A percentile compares a stretch with the other conserved stretches of the same genome.
phyloP scores from a whole-genome alignment of 1,284 basidiomycete genomes.

The Xanthoconium separans region DNA sequence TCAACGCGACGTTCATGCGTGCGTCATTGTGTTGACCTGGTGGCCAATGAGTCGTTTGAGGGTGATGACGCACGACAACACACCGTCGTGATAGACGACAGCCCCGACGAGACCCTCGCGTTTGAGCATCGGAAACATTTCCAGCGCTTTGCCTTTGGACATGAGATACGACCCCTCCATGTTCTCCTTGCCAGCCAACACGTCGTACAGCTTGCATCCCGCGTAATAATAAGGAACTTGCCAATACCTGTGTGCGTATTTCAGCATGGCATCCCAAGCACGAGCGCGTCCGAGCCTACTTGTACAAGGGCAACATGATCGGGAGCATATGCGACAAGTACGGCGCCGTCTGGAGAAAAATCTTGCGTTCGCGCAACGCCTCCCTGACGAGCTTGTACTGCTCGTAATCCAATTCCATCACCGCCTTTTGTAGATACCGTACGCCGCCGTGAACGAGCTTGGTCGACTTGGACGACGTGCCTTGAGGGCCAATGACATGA shows the following conservation, averaged over 20 bases:
- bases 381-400: slow-evolving; percentile 96
- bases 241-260: slow-evolving; percentile 70
- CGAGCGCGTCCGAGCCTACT: slow-evolving; percentile 40
- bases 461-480: slow-evolving; percentile 90
- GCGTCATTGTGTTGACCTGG: slow-evolving; percentile 97
- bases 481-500: background rate
- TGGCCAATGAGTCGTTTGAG: background rate
- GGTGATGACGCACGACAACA: slow-evolving; percentile 13
- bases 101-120: slow-evolving; percentile 91
- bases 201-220: slow-evolving; percentile 96
- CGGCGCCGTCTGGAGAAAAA: slow-evolving; percentile 95
- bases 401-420: slow-evolving; percentile 95
- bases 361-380: slow-evolving; percentile 89
- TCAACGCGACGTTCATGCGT: slow-evolving; percentile 94
- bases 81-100: slow-evolving; percentile 96
- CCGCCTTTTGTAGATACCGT: slow-evolving; percentile 94
- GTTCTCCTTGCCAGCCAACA: slow-evolving; percentile 94
- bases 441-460: slow-evolving; percentile 99
- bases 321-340: slow-evolving; percentile 92
- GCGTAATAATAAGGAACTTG: slow-evolving; percentile 96
- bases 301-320: slow-evolving; percentile 93
- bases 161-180: slow-evolving; percentile 97
- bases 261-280: background rate
- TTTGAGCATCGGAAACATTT: slow-evolving; percentile 97
- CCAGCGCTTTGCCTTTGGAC: slow-evolving; percentile 89